Conservation (phyloP, 108 stramenopile species). For the Fistulifera pelliculosa region DNA sequence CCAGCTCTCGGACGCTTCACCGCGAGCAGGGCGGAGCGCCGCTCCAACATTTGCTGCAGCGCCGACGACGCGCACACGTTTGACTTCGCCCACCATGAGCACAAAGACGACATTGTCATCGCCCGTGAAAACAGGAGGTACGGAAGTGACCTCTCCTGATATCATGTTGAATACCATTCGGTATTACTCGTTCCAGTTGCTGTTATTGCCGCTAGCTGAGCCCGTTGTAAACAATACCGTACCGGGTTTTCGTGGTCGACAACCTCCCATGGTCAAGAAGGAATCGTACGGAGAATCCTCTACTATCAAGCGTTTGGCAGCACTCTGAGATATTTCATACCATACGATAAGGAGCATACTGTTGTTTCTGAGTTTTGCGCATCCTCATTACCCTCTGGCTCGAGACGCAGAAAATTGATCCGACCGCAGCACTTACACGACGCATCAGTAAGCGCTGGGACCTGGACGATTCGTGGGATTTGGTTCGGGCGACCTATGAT, state of each 20-base stretch:
- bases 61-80: background rate
- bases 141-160: constrained; percentile 16
- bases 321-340: constrained; percentile 49
- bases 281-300: constrained; percentile 54
- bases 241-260: background rate
- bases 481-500: constrained; percentile 26
- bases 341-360: constrained; percentile 17
- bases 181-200: constrained; percentile 52
- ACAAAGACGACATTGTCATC: background rate
- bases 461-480: constrained; percentile 42
- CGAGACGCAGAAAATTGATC: constrained; percentile 26
- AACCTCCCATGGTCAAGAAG: background rate
- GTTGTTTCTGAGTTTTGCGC: constrained; percentile 58
- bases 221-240: constrained; percentile 9
- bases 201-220: constrained; percentile 57
- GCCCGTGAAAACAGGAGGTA: constrained; percentile 7
- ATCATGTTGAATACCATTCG: constrained; percentile 57
- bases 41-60: constrained; percentile 21
- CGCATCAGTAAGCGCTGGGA: constrained; percentile 18
- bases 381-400: constrained; percentile 69
- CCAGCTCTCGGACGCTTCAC: constrained; percentile 10
- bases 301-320: constrained; percentile 48
- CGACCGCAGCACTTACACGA: constrained; percentile 14
- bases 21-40: constrained; percentile 23
- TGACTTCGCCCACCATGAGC: constrained; percentile 9